phyloP scores from a whole-genome alignment of 495 filamentous ascomycete species.

The Penicillium paradoxum region DNA sequence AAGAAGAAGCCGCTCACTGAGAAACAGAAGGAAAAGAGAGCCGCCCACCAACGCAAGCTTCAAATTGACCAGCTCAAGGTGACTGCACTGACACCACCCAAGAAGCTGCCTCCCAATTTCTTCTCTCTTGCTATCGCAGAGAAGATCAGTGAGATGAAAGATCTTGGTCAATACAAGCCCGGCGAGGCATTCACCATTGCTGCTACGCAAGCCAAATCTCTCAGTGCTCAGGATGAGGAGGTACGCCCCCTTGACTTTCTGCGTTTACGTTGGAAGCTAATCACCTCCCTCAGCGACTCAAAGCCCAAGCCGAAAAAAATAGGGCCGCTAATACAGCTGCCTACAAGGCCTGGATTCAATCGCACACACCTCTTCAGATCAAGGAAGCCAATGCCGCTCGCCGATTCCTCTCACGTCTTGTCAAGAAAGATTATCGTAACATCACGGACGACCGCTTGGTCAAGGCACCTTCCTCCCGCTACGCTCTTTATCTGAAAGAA shows the following conservation, averaged over 20 bases:
- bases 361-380: slow-evolving; percentile 53
- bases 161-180: not conserved
- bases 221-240: slow-evolving; percentile 27
- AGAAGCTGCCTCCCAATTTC: slow-evolving; percentile 13
- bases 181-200: slow-evolving; percentile 17
- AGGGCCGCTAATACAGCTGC: slow-evolving; percentile 38
- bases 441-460: slow-evolving; percentile 54
- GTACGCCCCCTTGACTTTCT: slow-evolving; percentile 19
- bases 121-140: slow-evolving; percentile 24
- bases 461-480: slow-evolving; percentile 41
- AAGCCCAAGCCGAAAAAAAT: slow-evolving; percentile 47
- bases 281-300: slow-evolving; percentile 39
- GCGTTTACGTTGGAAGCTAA: not conserved
- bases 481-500: slow-evolving; percentile 41
- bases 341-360: slow-evolving; percentile 55
- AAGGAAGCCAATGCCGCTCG: slow-evolving; percentile 62
- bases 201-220: slow-evolving; percentile 15
- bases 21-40: slow-evolving; percentile 25
- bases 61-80: slow-evolving; percentile 30
- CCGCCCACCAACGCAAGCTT: slow-evolving; percentile 11
- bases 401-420: slow-evolving; percentile 32
- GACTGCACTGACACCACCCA: slow-evolving; percentile 31
- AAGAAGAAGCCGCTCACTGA: slow-evolving; percentile 21
- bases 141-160: slow-evolving; percentile 11
- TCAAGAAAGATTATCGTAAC: slow-evolving; percentile 4